Evolutionary conservation across 225 moss, liverwort and hornwort species (phyloP), one percentile per base, ranked within the genome.

Genomic region (Ulota crispa): DNA sequence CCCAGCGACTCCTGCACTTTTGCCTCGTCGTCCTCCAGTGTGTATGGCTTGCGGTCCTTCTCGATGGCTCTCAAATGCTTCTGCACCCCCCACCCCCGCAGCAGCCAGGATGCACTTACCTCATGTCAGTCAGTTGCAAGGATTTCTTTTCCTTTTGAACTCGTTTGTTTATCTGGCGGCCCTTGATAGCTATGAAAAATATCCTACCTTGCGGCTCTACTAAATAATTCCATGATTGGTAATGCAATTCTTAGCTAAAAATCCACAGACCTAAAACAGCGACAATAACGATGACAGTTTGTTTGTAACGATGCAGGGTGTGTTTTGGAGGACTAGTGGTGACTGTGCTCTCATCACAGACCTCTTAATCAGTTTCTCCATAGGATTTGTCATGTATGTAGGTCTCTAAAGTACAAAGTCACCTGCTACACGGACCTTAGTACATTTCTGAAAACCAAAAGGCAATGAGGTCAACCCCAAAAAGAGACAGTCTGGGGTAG

Each of bases 21-120:
- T 86, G 75, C 92, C 82, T 94, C 97, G 54, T 98, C 95, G 30
- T 78, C 92, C 81, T 95, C 92, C 32, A 98, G 78, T 2, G 93
- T 93, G 26, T 98, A 98, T 6, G 88, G 89, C 86, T 89, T 85
- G 8, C 91, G 83, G 82, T 95, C 97, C 75, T 90, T 93, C 85
- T 91, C 94, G 37, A 98, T 95, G 32, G 91, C 93, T 80, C 85
- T 88, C 85, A 95, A 80, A 60, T 93, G 95, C 73, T 95, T 93
- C 95, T 95, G 97, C 81, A 72, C 7, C 53, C 71, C 50, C 16
- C 16, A 16, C 5, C 28, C 1, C 20, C 30, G 9, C 50, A 24
- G 10, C 41, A 68, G 13, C n/a, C n/a, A n/a, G n/a, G n/a, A n/a
- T n/a, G n/a, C 21, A 55, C 20, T 23, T 10, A 23, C 56, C 23